Evolutionary conservation across 1,284 basidiomycete species (phyloP), one percentile per base, ranked within the genome.

Genomic region (Pseudozyma sp.): DNA sequence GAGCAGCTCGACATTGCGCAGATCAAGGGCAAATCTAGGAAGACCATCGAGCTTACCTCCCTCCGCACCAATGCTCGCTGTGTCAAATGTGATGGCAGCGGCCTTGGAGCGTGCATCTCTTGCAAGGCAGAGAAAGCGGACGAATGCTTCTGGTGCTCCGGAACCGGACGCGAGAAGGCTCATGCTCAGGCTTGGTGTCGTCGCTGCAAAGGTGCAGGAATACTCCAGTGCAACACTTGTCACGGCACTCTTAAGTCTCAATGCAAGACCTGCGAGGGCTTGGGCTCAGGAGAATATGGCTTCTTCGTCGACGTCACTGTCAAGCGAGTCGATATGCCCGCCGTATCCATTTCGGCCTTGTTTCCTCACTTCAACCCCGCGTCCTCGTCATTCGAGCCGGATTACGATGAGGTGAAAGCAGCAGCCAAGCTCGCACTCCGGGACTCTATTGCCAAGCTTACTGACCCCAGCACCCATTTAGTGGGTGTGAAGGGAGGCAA

Each of bases 71-170:
- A 79, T 16, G 77, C 70, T 8, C 48, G 48, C 18, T 80, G 79
- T 34, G 42, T 52, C 58, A 70, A 65, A 44, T 78, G 77, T 53
- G 50, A 69, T 10, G 77, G 77, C 8, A 58, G 45, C 34, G 57
- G 70, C 21, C 36, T 59, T 0, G 69, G 63, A n/a, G 19, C 53
- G 5, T 80, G 77, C 67, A 35, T 52, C 31, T 66, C 68, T 4
- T 78, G 77, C 68, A 76, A 66, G 44, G 71, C 64, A 1, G 70
- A 73, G 42, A 43, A 70, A 36, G 73, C 79, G 10, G 79, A 80
- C 54, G 75, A 76, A 51, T 79, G 79, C 64, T 80, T 74, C 65
- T 80, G 79, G 79, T 80, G 79, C 57, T 53, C 50, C 11, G 77
- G 79, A n/a, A 77, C 70, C 0, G 79, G 79, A 13, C 61, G 64